Conservation (phyloP, 768 basidiomycete species). For the Tylopilus balloui region DNA sequence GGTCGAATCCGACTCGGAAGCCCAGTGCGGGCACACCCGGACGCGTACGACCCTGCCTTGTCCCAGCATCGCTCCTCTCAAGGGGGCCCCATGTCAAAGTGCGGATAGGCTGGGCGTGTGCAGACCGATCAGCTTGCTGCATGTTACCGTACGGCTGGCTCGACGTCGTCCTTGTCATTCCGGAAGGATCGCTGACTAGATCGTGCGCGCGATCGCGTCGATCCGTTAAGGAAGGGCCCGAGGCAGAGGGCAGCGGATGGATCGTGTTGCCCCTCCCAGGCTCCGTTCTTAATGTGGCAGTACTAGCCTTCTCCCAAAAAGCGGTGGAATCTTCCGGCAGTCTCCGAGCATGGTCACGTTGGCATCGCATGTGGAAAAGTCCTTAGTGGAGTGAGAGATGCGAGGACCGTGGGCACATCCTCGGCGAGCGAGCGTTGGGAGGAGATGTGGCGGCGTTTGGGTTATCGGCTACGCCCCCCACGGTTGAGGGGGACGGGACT, state of each 20-base stretch:
- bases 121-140: slow-evolving; percentile 42
- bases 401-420: slow-evolving; percentile 27
- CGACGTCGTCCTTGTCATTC: slow-evolving; percentile 62
- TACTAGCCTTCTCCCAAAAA: slow-evolving; percentile 29
- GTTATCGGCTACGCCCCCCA: slow-evolving; percentile 3
- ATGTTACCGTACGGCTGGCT: slow-evolving; percentile 52
- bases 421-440: slow-evolving; percentile 5
- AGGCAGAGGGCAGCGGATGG: slow-evolving; percentile 34
- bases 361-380: slow-evolving; percentile 46
- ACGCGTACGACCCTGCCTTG: slow-evolving; percentile 39
- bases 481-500: slow-evolving; percentile 2
- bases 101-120: slow-evolving; percentile 30
- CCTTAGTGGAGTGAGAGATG: slow-evolving; percentile 43
- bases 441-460: slow-evolving; percentile 2
- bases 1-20: slow-evolving; percentile 61
- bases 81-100: slow-evolving; percentile 43
- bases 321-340: slow-evolving; percentile 14
- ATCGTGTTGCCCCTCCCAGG: slow-evolving; percentile 44
- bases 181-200: slow-evolving; percentile 44
- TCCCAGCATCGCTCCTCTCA: slow-evolving; percentile 45
- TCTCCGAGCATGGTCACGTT: slow-evolving; percentile 39
- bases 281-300: slow-evolving; percentile 53
- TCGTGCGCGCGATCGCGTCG: slow-evolving; percentile 25
- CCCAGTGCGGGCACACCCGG: slow-evolving; percentile 49
- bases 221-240: slow-evolving; percentile 20